Evolutionary conservation across 2,329 filamentous ascomycete genomes (phyloP).

Genomic region (Ascochyta koolunga): DNA sequence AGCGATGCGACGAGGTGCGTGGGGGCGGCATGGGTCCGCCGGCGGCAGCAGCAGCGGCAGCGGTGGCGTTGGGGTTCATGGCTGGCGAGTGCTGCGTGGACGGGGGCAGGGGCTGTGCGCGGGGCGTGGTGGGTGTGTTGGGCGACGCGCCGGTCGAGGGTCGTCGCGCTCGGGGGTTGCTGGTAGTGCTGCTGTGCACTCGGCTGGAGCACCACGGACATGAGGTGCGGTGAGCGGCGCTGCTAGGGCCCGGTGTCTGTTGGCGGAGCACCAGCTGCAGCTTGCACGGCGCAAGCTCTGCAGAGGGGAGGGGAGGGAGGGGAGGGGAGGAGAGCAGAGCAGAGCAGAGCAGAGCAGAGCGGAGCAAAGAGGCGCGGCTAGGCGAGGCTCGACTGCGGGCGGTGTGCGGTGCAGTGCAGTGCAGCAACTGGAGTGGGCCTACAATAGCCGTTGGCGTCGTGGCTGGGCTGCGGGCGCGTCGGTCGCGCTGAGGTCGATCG

Average conservation of each 20-base stretch:
- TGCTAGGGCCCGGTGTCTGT: slow-evolving; percentile 15
- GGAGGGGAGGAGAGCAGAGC: background rate
- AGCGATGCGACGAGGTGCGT: slow-evolving; percentile 76
- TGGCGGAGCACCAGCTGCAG: background rate
- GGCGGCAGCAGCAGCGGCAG: slow-evolving; percentile 60
- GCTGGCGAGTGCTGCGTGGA: slow-evolving; percentile 44
- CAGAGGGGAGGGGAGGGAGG: background rate
- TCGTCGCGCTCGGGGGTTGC: slow-evolving; percentile 32
- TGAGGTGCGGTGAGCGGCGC: slow-evolving; percentile 20
- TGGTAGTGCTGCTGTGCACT: slow-evolving; percentile 43
- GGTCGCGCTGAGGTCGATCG: slow-evolving; percentile 5
- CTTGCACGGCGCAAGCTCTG: slow-evolving; percentile 5
- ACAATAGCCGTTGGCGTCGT: slow-evolving; percentile 10
- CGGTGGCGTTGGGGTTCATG: slow-evolving; percentile 57
- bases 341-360: slow-evolving; percentile 1
- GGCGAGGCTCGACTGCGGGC: no score
- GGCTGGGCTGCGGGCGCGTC: slow-evolving; percentile 1
- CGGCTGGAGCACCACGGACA: slow-evolving; percentile 47
- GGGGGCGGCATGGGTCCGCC: slow-evolving; percentile 73
- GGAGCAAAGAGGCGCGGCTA: no score
- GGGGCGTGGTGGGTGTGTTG: slow-evolving; percentile 51
- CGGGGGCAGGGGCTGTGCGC: slow-evolving; percentile 44
- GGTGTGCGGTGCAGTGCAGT: background rate
- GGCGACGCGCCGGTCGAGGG: slow-evolving; percentile 41
- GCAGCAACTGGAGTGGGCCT: slow-evolving; percentile 9